Base-by-base conservation (phyloP, 192 early-diverging fungal genomes). In the Coemansia sp. region DNA sequence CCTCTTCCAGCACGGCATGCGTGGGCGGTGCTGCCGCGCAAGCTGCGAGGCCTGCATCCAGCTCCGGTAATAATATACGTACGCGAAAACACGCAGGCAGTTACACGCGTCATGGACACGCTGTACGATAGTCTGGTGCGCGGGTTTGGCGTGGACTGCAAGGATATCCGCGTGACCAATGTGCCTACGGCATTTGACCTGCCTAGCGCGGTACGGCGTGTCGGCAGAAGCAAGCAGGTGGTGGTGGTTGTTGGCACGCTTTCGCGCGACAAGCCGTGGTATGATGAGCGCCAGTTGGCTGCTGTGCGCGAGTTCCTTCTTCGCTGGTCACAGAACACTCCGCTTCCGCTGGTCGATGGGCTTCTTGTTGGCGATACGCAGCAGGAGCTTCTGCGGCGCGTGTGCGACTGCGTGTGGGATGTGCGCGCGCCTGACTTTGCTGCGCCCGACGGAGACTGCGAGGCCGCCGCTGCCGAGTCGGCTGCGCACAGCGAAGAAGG, bases 31-130 rank as follows among this genome's bases (percentile, higher is more conserved):
- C 70, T 66, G 43, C 74, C 74, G 12, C 79, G 79, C 64, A 76
- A 76, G 61, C 71, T 81, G 32, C 74, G 79, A 15, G 79, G 79
- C 3, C 79, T 81, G 65, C 79, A 81, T 59, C 74, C 79, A 37
- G 38, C 74, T 56, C 79, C 79, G 1, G 50, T 64, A 6, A 67
- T 81, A 5, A 39, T 81, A 41, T 81, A 81, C 41, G 74, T 70
- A 38, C 79, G 79, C 64, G 79, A 81, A 56, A 76, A 70, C 61
- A 18, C 73, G 1, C 39, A 16, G 16, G 63, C 63, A 9, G 67
- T 81, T 12, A 58, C 65, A 11, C 67, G 40, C 21, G 73, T 63
- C 5, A 75, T 81, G 79, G 79, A 81, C 68, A 43, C 64, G 59
- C 62, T 81, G n/a, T 81, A 73, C 45, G 73, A 56, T 7, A 64